Base-by-base conservation (phyloP, 2,329 filamentous ascomycete genomes). In the Apiospora hydei region DNA sequence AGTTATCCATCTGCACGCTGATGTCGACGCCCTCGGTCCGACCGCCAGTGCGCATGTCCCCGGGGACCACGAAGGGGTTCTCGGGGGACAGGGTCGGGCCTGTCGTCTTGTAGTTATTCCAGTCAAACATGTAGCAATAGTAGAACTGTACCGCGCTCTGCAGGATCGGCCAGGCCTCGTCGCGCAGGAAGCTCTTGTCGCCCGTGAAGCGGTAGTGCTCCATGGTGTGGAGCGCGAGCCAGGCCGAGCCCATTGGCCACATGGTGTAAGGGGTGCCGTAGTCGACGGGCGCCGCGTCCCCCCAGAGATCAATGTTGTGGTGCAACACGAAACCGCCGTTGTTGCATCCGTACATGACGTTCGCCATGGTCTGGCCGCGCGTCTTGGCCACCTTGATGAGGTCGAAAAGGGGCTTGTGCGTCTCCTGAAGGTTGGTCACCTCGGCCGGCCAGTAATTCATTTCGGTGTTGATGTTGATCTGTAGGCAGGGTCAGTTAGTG, bases 171-270 rank as follows among this genome's bases (percentile, higher is more conserved):
- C 67, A 75, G 24, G 71, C 75, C 6, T 44, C 44, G 18, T 71
- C 71, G 43, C 68, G 64, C 14, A 83, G 76, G 69, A 83, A 81
- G 0, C 73, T 47, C 21, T 71, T 70, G 70, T 84, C 77, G 0
- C 77, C 74, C 1, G 77, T 81, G 71, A 83, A 85, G 6, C 75
- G 77, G 70, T 82, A 84, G 68, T 82, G 79, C 71, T 85, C 82
- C 73, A 83, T 82, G 24, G 82, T 76, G 72, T 85, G 83, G 61
- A 77, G 78, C 24, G 80, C 80, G 8, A 85, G 72, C 84, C 84
- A 85, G 10, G 81, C 82, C 0, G 79, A 81, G 18, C 82, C 82
- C 70, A 84, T 77, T 0, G 83, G 83, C 83, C 83, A 85, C 72
- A 81, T 76, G 3, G 77, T 81, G 10, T 74, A 76, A 6, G 76